These are phyloP conservation scores for Blastocystis sp. DNA, from an alignment of 352 stramenopile species.

Conservation along the genomic window DNA sequence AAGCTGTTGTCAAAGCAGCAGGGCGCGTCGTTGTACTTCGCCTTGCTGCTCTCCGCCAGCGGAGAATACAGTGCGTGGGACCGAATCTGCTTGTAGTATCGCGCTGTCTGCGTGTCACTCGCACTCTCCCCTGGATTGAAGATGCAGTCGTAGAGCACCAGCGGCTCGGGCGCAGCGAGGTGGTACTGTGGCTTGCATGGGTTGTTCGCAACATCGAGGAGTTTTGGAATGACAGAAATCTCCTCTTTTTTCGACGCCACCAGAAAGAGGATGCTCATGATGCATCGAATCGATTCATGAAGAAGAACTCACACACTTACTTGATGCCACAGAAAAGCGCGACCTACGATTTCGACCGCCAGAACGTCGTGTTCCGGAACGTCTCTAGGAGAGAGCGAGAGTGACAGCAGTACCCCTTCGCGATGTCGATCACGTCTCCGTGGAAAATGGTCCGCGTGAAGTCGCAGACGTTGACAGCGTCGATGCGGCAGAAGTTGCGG, in stretches of 20 bases:
- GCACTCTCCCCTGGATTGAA: neutral
- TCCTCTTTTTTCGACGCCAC: conserved; percentile 22
- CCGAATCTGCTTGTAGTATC: conserved; percentile 3
- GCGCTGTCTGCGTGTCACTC: neutral
- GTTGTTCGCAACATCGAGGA: conserved; percentile 33
- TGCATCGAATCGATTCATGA: conserved; percentile 54
- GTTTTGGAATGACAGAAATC: neutral
- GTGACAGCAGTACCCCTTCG: neutral
- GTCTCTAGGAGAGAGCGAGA: neutral
- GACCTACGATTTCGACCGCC: conserved; percentile 46
- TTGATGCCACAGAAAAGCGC: conserved; percentile 60
- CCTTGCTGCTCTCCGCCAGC: neutral
- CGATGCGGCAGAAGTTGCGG: conserved; percentile 58
- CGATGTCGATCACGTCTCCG: conserved; percentile 1
- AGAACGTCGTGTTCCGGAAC: conserved; percentile 5
- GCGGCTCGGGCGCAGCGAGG: conserved; percentile 44
- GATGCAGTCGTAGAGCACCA: conserved; percentile 48
- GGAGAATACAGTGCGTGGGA: neutral
- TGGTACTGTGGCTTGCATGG: conserved; percentile 56
- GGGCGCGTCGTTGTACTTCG: conserved; percentile 19
- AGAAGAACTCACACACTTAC: neutral
- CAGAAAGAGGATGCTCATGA: conserved; percentile 52
- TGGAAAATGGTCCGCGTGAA: conserved; percentile 50
- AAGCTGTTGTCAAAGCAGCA: conserved; percentile 5
- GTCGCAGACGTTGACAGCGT: conserved; percentile 50